phyloP scores from a whole-genome alignment of 805 yeast genomes.

The Wickerhamiella spandovensis region DNA sequence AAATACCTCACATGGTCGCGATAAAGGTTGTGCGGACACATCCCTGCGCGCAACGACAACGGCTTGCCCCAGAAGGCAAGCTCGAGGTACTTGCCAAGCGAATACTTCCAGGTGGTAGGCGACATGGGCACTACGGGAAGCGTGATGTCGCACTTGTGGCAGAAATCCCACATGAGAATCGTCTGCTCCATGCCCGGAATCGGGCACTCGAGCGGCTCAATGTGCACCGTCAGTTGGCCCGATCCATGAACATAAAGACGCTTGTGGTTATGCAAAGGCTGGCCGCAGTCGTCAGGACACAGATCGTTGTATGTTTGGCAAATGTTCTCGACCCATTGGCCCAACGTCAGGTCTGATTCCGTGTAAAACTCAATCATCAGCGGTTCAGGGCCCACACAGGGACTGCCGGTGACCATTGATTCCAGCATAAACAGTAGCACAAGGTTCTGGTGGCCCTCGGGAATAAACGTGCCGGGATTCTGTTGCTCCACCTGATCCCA shows the following conservation, averaged over 20 bases:
- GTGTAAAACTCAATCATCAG: slow-evolving; percentile 77
- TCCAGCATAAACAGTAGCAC: slow-evolving; percentile 41
- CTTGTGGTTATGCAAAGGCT: slow-evolving; percentile 56
- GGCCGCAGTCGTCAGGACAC: slow-evolving; percentile 78
- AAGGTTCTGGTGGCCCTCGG: slow-evolving; percentile 65
- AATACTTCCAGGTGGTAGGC: slow-evolving; percentile 76
- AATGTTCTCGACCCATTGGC: slow-evolving; percentile 73
- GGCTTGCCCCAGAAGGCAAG: slow-evolving; percentile 61
- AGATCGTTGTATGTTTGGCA: slow-evolving; percentile 49
- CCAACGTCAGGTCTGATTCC: slow-evolving; percentile 81
- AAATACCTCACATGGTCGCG: slow-evolving; percentile 75
- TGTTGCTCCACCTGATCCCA: slow-evolving; percentile 53
- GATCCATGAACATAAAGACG: slow-evolving; percentile 79
- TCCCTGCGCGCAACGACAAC: slow-evolving; percentile 43
- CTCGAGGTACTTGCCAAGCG: slow-evolving; percentile 89
- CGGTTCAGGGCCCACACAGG: slow-evolving; percentile 85
- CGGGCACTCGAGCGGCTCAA: slow-evolving; percentile 47
- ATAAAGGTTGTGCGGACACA: slow-evolving; percentile 70
- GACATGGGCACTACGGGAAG: slow-evolving; percentile 75
- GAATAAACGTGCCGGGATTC: slow-evolving; percentile 48
- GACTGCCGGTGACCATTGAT: slow-evolving; percentile 78
- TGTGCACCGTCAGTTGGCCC: slow-evolving; percentile 65
- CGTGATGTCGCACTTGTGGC: slow-evolving; percentile 61
- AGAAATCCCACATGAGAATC: slow-evolving; percentile 82
- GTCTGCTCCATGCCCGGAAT: slow-evolving; percentile 50